Evolutionary conservation across 2,329 filamentous ascomycete species (phyloP), one percentile per base, ranked within the genome.

Genomic region (Paecilomyces dactylethromorphus): DNA sequence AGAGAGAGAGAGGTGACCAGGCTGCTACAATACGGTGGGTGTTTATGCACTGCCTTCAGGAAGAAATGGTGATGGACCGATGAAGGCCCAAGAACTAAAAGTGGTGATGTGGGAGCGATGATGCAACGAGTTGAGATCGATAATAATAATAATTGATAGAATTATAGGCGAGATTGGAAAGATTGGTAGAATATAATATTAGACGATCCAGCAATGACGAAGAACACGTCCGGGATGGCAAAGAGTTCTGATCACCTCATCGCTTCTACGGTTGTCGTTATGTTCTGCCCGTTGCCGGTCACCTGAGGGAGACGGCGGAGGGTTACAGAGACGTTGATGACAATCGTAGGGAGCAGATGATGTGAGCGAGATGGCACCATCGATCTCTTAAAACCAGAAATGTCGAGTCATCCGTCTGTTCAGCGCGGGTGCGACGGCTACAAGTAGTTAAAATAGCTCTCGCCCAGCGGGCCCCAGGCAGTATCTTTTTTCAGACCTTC

Each of bases 1-100:
- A 55, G 11, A 62, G 55, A 58, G 33, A 59, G 51, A 51, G n/a
- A 62, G 15, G 45, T 45, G 18, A 18, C 39, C 8, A 45, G 39
- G 15, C 18, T 45, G 11, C 32, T n/a, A 29, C 26, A 26, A 5
- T 3, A 5, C 5, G 24, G 24, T 45, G 8, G 12, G 35, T 39
- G 15, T 13, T 13, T 45, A n/a, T 6, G 39, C 32, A 15, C 15
- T 18, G 39, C n/a, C 15, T 45, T n/a, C 15, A n/a, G 5, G 39
- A 18, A 45, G 39, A 45, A 29, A 29, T 29, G 26, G 32, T 45
- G 35, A 45, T 45, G 39, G 18, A 18, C 18, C 18, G 35, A 39
- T n/a, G 35, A 39, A 24, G 12, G 13, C 33, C 24, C 18, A 32
- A 18, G n/a, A 24, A 32, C 11, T 13, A 5, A n/a, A n/a, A 39